Evolutionary conservation across 2,329 filamentous ascomycete genomes (phyloP), one percentile per base, ranked within the genome.

Genomic region (Alternaria incomplexa): DNA sequence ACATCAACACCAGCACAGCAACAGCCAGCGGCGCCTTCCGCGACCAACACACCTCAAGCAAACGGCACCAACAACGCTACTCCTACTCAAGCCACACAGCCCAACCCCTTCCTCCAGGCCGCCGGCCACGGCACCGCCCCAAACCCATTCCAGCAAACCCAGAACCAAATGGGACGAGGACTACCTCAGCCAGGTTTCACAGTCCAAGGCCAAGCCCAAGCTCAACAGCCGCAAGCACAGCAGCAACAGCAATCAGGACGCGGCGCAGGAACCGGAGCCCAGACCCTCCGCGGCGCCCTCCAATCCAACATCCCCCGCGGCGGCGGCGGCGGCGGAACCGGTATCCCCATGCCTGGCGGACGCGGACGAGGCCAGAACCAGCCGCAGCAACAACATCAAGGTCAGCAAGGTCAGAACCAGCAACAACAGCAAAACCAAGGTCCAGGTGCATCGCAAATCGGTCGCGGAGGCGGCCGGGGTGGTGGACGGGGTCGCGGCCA

Each of bases 301-400:
- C 72, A 73, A 59, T 70, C 73, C 4, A 68, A 67, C 45, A 78
- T 79, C 23, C 77, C 77, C 11, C 73, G 77, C 25, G 72, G 75
- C 6, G 73, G 75, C 10, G 72, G 75, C 4, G 73, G 74, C 10
- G 48, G 36, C 3, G 36, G 65, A n/a, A 73, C 70, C 13, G 71
- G 71, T 20, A 78, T 80, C 48, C 77, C 77, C 17, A 60, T 73
- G 25, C 75, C 75, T 4, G 73, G 73, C 10, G 71, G 76, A 53
- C 72, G 76, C 10, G 71, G 70, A 30, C 66, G 70, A 20, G 66
- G 66, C 9, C 56, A 58, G 25, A 47, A 58, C 10, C 40, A 61
- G 20, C n/a, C 36, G 1, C 73, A 68, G 30, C 71, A 63, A 28
- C 62, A 70, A 58, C 44, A 28, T 1, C 45, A 46, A 6, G 11